A percentile compares a stretch with the other conserved stretches of the same genome.
Conservation (phyloP, 345 rosid genomes). For the Lagerstroemia speciosa region DNA sequence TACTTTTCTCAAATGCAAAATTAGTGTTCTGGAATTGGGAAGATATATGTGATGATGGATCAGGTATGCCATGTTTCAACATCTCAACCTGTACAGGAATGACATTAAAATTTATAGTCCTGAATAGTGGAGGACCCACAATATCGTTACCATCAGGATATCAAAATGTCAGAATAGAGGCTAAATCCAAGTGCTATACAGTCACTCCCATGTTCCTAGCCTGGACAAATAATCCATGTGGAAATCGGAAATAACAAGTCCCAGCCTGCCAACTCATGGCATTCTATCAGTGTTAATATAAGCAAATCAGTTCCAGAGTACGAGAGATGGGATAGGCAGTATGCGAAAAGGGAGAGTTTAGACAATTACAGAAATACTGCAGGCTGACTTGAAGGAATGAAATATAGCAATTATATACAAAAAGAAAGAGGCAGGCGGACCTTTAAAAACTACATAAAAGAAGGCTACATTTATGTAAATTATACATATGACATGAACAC, state of each 20-base stretch:
- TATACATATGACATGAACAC: too few relatives aligned
- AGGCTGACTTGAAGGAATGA: background rate
- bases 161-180: background rate
- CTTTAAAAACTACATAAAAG: background rate
- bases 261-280: background rate
- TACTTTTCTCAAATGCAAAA: slow-evolving; percentile 42
- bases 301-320: too few relatives aligned
- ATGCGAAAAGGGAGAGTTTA: too few relatives aligned
- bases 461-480: background rate
- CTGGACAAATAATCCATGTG: slow-evolving; percentile 1
- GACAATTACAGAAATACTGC: background rate
- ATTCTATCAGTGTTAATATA: background rate
- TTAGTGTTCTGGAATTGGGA: slow-evolving; percentile 36
- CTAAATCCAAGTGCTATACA: background rate
- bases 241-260: background rate
- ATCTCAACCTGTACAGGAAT: slow-evolving; percentile 55
- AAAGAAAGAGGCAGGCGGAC: background rate
- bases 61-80: slow-evolving; percentile 76
- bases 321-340: too few relatives aligned
- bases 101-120: background rate
- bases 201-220: background rate
- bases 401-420: background rate
- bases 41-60: slow-evolving; percentile 51
- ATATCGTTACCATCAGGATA: background rate
- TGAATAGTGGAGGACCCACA: background rate